phyloP scores from a whole-genome alignment of 116 monocot species.

The Phalaenopsis hybrid region DNA sequence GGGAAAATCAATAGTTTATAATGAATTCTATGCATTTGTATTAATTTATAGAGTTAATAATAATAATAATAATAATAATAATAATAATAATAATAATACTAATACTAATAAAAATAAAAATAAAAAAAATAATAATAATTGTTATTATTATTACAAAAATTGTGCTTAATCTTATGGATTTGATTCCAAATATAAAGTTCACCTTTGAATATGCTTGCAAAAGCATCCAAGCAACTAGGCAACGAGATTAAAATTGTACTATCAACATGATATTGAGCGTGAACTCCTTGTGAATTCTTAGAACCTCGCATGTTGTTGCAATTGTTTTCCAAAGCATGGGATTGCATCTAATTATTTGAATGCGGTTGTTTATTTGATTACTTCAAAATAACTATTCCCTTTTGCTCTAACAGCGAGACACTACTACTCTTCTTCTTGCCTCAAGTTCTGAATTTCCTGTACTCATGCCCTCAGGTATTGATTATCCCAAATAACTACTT shows the following conservation, averaged over 20 bases:
- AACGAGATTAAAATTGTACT: neutral
- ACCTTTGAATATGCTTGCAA: neutral
- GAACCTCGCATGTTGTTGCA: neutral
- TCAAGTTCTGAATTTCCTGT: conserved; percentile 89
- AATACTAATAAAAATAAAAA: too few relatives aligned
- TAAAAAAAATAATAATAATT: too few relatives aligned
- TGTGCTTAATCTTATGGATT: neutral
- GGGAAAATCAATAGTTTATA: too few relatives aligned
- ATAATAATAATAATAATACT: too few relatives aligned
- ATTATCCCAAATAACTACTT: neutral
- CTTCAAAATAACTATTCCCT: conserved; percentile 7
- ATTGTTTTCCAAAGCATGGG: neutral
- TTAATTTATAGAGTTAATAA: too few relatives aligned
- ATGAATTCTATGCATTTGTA: too few relatives aligned
- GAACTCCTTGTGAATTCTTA: neutral
- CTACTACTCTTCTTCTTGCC: conserved; percentile 88
- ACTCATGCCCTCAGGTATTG: conserved; percentile 84
- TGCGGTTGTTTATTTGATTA: neutral
- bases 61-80: too few relatives aligned
- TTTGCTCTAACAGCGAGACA: conserved; percentile 60
- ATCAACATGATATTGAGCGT: neutral
- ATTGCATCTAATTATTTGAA: neutral
- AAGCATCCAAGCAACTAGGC: neutral
- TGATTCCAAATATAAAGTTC: neutral
- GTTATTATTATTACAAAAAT: too few relatives aligned